Evolutionary conservation across 1,284 basidiomycete genomes (phyloP), one percentile per base, ranked within the genome.

Genomic region (Pholiota adiposa): DNA sequence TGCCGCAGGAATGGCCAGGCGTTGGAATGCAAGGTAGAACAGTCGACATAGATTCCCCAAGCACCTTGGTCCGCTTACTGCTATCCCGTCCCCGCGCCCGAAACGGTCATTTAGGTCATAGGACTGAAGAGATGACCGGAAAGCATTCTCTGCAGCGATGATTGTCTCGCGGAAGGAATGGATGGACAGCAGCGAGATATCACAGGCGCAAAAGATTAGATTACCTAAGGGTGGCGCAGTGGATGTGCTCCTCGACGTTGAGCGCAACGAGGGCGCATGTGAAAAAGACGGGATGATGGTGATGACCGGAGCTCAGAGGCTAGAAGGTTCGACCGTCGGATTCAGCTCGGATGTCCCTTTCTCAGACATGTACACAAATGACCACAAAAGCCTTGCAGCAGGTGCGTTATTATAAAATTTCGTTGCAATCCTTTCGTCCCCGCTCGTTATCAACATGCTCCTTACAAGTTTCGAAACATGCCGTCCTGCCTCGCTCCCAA

Each of bases 341-440:
- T 44, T 44, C 21, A 21, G 21, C 21, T 44, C 41, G 41, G 44
- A 46, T 23, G 18, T 46, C 44, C 44, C 44, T 33, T n/a, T 16
- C 50, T 38, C 18, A 51, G 36, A 14, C n/a, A 12, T 51, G 50
- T 51, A 51, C 50, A 51, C 50, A 51, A 25, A 51, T 18, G 50
- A 36, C 50, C 50, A 51, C 50, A 51, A 51, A 51, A 51, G 36
- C 31, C 50, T 51, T 46, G 23, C 44, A 46, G 23, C 44, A 46
- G 23, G 44, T 27, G 44, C 44, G 44, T 29, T 25, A 14, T 18
- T 19, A 51, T 7, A 38, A 51, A 21, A 36, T 16, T 36, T 36
- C 12, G 33, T 38, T 12, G 50, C 19, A 33, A 9, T 41, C 38
- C n/a, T 40, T 27, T n/a, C 36, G 8, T 40, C 36, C n/a, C n/a